A percentile compares a stretch with the other conserved stretches of the same genome.
Evolutionary conservation across 179 eudicot species (phyloP).

Genomic region (Heliamphora ciliata): DNA sequence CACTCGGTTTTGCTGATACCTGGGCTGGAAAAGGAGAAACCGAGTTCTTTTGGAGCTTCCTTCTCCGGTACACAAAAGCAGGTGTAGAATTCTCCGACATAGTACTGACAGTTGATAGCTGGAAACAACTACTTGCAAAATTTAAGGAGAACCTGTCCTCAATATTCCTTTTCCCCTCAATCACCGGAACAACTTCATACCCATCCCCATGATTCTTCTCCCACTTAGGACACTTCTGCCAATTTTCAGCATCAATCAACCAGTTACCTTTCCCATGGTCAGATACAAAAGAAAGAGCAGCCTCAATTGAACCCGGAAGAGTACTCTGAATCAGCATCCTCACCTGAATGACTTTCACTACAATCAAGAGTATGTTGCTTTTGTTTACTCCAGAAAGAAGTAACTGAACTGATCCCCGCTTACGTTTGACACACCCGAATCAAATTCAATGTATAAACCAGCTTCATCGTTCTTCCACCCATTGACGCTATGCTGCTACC

Average conservation of each 20-base stretch:
- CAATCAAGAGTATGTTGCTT: neutral
- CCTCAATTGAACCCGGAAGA: slow-evolving; percentile 27
- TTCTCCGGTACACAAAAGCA: slow-evolving; percentile 52
- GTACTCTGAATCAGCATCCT: slow-evolving; percentile 35
- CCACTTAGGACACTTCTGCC: slow-evolving; percentile 34
- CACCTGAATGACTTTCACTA: slow-evolving; percentile 17
- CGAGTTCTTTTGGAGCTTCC: slow-evolving; percentile 35
- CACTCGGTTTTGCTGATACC: slow-evolving; percentile 28
- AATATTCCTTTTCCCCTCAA: slow-evolving; percentile 21
- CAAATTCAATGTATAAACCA: slow-evolving; percentile 7
- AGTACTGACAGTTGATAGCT: slow-evolving; percentile 35
- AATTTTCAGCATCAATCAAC: slow-evolving; percentile 31
- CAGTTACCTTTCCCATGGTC: slow-evolving; percentile 26
- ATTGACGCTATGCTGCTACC: slow-evolving; percentile 9
- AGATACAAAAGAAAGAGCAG: slow-evolving; percentile 17
- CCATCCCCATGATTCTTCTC: slow-evolving; percentile 22
- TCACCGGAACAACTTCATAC: slow-evolving; percentile 21
- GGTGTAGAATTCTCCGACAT: slow-evolving; percentile 41
- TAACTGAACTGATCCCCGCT: neutral
- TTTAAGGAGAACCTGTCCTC: slow-evolving; percentile 25
- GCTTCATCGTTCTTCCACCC: slow-evolving; percentile 9
- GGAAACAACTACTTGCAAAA: slow-evolving; percentile 35
- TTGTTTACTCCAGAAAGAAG: neutral
- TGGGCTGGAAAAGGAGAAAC: slow-evolving; percentile 18
- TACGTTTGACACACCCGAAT: neutral